These are phyloP conservation scores for Coemansia sp. DNA, from an alignment of 192 early-diverging fungal species.

Conservation along the genomic window DNA sequence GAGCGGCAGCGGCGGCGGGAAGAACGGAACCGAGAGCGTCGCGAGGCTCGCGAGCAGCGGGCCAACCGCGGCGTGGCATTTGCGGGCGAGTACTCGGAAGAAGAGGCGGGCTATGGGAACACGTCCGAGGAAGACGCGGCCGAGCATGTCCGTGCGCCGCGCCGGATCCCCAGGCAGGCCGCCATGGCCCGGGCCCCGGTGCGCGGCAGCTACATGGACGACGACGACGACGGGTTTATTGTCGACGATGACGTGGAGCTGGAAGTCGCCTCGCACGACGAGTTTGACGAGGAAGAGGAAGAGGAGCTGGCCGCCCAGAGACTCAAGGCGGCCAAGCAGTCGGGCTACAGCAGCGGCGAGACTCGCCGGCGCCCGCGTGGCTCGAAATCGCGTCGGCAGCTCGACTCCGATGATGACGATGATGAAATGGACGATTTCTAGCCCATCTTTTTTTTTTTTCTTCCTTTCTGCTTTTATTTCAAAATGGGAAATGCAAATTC, in stretches of 20 bases:
- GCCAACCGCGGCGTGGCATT: slow-evolving; percentile 4
- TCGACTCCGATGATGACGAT: slow-evolving; percentile 38
- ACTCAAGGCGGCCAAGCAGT: slow-evolving; percentile 31
- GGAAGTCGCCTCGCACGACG: slow-evolving; percentile 47
- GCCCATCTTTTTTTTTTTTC: background rate
- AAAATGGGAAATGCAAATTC: slow-evolving; percentile 53
- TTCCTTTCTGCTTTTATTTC: background rate
- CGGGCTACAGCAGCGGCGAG: slow-evolving; percentile 20
- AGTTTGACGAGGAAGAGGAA: slow-evolving; percentile 49
- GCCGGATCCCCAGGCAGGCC: slow-evolving; percentile 10
- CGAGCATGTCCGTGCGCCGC: slow-evolving; percentile 8
- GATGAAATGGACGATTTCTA: slow-evolving; percentile 25
- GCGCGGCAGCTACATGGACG: slow-evolving; percentile 32
- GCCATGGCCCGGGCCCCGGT: background rate
- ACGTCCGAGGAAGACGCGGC: slow-evolving; percentile 12
- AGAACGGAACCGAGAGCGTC: slow-evolving; percentile 37
- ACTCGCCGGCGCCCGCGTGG: slow-evolving; percentile 12
- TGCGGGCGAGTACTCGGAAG: slow-evolving; percentile 34
- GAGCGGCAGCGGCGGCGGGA: slow-evolving; percentile 47
- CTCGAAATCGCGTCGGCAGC: slow-evolving; percentile 34
- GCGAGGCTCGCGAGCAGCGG: slow-evolving; percentile 27
- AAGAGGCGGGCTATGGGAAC: slow-evolving; percentile 10
- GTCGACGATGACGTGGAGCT: slow-evolving; percentile 51
- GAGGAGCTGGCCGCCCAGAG: slow-evolving; percentile 34
- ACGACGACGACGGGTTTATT: slow-evolving; percentile 48